Evolutionary conservation across 257 asterid species (phyloP).

Genomic region (Parsonsia alboflavescens): DNA sequence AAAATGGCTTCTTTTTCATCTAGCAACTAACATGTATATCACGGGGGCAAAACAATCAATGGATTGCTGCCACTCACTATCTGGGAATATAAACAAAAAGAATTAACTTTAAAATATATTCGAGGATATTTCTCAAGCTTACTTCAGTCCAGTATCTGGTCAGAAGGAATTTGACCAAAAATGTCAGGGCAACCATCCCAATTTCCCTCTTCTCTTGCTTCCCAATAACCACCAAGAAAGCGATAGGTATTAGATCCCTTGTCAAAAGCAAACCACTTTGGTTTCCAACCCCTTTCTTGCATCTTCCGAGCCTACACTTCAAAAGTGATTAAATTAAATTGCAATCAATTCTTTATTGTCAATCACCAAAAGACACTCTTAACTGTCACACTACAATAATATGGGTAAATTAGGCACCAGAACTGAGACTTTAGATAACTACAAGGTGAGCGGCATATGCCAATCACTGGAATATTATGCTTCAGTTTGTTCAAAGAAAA

Average conservation of each 20-base stretch:
- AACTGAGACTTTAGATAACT: neutral
- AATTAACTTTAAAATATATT: constrained; percentile 6
- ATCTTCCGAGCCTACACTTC: constrained; percentile 66
- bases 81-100: neutral
- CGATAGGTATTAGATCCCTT: constrained; percentile 46
- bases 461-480: neutral
- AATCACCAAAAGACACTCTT: neutral
- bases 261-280: constrained; percentile 72
- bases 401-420: neutral
- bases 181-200: constrained; percentile 89
- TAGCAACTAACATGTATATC: neutral
- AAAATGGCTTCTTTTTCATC: neutral
- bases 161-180: constrained; percentile 65
- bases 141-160: constrained; percentile 44
- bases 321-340: neutral
- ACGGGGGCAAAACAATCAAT: neutral
- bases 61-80: neutral
- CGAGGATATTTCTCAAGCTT: neutral
- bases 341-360: neutral
- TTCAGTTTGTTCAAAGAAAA: neutral
- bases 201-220: constrained; percentile 67
- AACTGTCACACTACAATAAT: neutral
- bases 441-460: neutral
- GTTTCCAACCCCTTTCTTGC: constrained; percentile 96
- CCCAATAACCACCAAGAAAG: constrained; percentile 89